phyloP scores from a whole-genome alignment of 768 basidiomycete genomes.

The Pleurotus cornucopiae region DNA sequence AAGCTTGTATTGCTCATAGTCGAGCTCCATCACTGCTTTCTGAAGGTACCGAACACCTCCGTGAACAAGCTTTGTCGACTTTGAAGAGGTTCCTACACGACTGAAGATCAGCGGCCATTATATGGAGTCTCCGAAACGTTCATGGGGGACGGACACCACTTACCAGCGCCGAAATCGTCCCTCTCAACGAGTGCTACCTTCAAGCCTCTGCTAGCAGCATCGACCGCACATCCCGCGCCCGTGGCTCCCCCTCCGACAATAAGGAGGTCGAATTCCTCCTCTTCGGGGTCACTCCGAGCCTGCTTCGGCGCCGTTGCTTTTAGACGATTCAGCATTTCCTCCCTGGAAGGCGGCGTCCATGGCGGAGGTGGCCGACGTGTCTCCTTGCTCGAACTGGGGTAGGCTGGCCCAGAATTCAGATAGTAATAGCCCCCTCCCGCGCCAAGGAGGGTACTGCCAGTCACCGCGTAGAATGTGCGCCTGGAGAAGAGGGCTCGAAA shows the following conservation, averaged over 20 bases:
- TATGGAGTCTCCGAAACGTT: neutral
- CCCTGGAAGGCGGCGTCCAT: conserved; percentile 73
- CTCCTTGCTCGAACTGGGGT: conserved; percentile 58
- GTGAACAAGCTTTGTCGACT: conserved; percentile 97
- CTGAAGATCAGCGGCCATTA: neutral
- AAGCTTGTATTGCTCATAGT: conserved; percentile 95
- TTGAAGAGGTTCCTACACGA: conserved; percentile 81
- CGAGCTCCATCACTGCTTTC: conserved; percentile 92
- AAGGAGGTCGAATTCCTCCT: conserved; percentile 71
- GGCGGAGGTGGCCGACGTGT: conserved; percentile 70
- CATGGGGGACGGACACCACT: conserved; percentile 14
- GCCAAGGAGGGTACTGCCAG: conserved; percentile 48
- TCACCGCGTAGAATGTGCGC: conserved; percentile 47
- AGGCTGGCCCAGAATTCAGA: conserved; percentile 69
- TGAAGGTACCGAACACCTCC: conserved; percentile 97
- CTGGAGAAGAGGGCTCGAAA: conserved; percentile 47
- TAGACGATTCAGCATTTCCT: conserved; percentile 61
- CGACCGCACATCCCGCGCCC: conserved; percentile 93
- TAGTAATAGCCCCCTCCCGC: conserved; percentile 65
- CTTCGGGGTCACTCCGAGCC: conserved; percentile 19
- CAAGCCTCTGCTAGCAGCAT: conserved; percentile 88
- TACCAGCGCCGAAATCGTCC: conserved; percentile 88
- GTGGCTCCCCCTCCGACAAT: conserved; percentile 95
- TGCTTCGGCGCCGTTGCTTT: conserved; percentile 36
- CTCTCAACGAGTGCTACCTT: conserved; percentile 92